These are phyloP conservation scores for Pleurotus cornucopiae DNA, from an alignment of 768 basidiomycete genomes.

Conservation along the genomic window DNA sequence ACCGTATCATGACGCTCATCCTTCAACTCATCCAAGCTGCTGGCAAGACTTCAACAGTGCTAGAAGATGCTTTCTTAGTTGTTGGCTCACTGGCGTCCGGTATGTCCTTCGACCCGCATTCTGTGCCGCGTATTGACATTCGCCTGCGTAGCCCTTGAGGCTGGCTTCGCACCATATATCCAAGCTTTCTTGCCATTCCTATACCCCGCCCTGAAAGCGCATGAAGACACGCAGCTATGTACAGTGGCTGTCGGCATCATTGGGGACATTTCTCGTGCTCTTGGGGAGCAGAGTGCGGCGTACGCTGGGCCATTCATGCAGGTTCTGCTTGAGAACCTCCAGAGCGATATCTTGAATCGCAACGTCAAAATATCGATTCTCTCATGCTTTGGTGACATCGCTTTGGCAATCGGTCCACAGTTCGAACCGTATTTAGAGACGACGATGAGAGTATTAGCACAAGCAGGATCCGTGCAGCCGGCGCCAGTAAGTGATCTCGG, in stretches of 20 bases:
- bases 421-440: slow-evolving; percentile 91
- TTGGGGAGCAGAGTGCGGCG: slow-evolving; percentile 78
- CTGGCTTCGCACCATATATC: slow-evolving; percentile 78
- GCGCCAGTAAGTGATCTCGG: slow-evolving; percentile 63
- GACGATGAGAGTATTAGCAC: slow-evolving; percentile 85
- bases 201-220: slow-evolving; percentile 82
- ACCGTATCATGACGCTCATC: slow-evolving; percentile 92
- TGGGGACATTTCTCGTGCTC: slow-evolving; percentile 92
- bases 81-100: slow-evolving; percentile 84
- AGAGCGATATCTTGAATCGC: slow-evolving; percentile 85
- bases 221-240: slow-evolving; percentile 95
- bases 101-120: slow-evolving; percentile 18
- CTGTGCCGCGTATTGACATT: no score
- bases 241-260: slow-evolving; percentile 95
- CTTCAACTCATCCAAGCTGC: slow-evolving; percentile 82
- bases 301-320: slow-evolving; percentile 91
- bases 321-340: slow-evolving; percentile 85
- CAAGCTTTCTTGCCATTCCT: slow-evolving; percentile 82
- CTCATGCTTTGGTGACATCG: slow-evolving; percentile 95
- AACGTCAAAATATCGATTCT: slow-evolving; percentile 97
- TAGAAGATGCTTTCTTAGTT: slow-evolving; percentile 95
- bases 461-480: slow-evolving; percentile 85
- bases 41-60: slow-evolving; percentile 88
- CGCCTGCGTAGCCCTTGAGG: slow-evolving; percentile 57
- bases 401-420: slow-evolving; percentile 78